Base-by-base conservation (phyloP, 495 filamentous ascomycete genomes). In the Aspergillus steynii region DNA sequence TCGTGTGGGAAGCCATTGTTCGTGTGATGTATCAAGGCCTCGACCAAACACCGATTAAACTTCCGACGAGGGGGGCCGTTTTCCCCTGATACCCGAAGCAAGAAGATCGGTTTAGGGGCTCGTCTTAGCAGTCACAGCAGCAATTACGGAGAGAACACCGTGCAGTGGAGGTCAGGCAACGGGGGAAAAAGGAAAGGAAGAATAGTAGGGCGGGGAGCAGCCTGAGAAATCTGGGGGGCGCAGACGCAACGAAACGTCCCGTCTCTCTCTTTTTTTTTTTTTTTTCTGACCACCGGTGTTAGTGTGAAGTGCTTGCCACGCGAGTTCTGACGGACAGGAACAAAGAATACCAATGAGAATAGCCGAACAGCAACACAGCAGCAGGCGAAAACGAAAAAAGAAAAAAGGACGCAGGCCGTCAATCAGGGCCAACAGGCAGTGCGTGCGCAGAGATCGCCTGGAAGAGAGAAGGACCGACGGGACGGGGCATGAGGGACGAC, bases 1-100 rank as follows among this genome's bases (percentile, higher is more conserved):
- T 68, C 26, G 70, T 59, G 61, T 77, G 75, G 56, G 75, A 65
- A 31, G 71, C 63, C 77, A 80, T 80, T 55, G 54, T 73, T 27
- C 8, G 71, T 28, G 61, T 59, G 49, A 56, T 59, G 45, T 9
- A 45, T 25, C 20, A 20, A 42, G 45, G 29, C 52, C 53, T 60
- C 28, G 49, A 57, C 57, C 47, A 46, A 20, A 25, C 25, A 9
- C 32, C 34, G 28, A 37, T 64, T 62, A 42, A 42, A 42, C 37
- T 42, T 42, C 37, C 37, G 37, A 42, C 37, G 37, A 14, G 37
- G 12, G 37, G 37, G 37, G 37, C 12, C 2, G 37, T 42, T 14
- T 14, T 61, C 61, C 58, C 64, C 55, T 61, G 59, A 61, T 58
- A 52, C 42, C 32, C 52, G 46, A 47, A 42, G 37, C 1, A 42